Evolutionary conservation across 106 monocot species (phyloP), one percentile per base, ranked within the genome.

Genomic region (Posidonia australis): DNA sequence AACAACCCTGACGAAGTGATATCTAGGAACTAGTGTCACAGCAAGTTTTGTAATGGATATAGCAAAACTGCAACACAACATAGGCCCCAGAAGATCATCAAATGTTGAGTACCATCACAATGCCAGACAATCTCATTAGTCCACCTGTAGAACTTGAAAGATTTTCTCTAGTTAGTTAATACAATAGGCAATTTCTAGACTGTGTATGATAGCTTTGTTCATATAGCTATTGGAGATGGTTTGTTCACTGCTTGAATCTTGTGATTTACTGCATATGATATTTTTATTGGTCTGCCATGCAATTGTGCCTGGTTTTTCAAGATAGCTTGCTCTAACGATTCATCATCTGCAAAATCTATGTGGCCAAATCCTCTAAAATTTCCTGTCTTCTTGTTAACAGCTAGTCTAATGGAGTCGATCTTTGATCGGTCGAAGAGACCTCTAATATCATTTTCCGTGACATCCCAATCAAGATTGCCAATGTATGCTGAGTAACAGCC

Each of bases 381-480:
- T 54, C 81, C 83, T 0, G 81, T 87, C 1, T 24, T 77, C 51
- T 84, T 83, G 67, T 83, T 72, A 1, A 71, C 10, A 0, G 83
- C 83, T 61, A 87, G 78, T 59, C 87, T 78, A 64, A 87, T 45
- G 9, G 83, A 80, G 30, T 49, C 63, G 45, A 87, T 83, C 22
- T 78, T 87, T 21, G 78, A 83, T 42, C 42, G 27, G n/a, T 61
- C 54, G 18, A 83, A 81, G 60, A 54, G 71, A 7, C 58, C 64
- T 63, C 70, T 63, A 61, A 87, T 76, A 26, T 87, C 87, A 30
- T 75, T 63, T 78, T 87, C 87, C 19, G 77, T 81, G 14, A 83
- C 80, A 25, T 84, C 67, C 76, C 78, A 87, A 44, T 75, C 78
- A 17, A 87, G 70, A 78, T 83, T 87, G 47, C 87, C 83, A 30